These are phyloP conservation scores for Cardamine resedifolia DNA, from an alignment of 345 rosid species.

Conservation along the genomic window DNA sequence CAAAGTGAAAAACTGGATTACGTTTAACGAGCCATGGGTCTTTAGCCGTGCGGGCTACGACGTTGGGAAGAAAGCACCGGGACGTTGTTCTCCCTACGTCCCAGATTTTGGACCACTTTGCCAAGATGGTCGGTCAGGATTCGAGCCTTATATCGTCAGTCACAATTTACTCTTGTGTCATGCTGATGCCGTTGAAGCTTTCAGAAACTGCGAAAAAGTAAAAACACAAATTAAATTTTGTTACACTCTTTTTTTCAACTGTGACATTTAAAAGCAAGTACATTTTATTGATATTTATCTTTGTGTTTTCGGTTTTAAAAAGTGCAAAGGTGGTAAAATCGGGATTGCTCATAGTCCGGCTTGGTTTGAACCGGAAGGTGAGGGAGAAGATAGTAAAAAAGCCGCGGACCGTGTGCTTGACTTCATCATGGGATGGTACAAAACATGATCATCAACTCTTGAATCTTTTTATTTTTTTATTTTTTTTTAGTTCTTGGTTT, in stretches of 20 bases:
- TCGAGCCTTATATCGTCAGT: constrained; percentile 29
- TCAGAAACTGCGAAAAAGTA: constrained; percentile 37
- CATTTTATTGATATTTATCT: neutral
- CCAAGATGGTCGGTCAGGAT: constrained; percentile 33
- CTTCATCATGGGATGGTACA: constrained; percentile 36
- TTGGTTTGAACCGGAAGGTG: constrained; percentile 38
- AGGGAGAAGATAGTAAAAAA: constrained; percentile 10
- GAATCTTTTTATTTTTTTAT: no score
- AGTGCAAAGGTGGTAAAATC: constrained; percentile 40
- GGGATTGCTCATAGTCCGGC: constrained; percentile 35
- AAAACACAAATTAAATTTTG: neutral
- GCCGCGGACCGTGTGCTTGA: constrained; percentile 32
- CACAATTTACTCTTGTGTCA: constrained; percentile 34
- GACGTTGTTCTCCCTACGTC: constrained; percentile 46
- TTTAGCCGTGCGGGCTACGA: constrained; percentile 34
- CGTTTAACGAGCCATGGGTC: constrained; percentile 48
- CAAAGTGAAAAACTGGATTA: constrained; percentile 52
- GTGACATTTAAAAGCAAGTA: neutral
- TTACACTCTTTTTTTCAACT: neutral
- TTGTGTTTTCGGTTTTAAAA: neutral
- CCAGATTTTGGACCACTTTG: constrained; percentile 8
- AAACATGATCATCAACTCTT: neutral
- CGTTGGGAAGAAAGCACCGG: constrained; percentile 43
- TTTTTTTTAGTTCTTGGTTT: neutral
- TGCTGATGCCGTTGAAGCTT: constrained; percentile 34